These are phyloP conservation scores for Amylostereum chailletii DNA, from an alignment of 1,284 basidiomycete genomes.

Conservation along the genomic window DNA sequence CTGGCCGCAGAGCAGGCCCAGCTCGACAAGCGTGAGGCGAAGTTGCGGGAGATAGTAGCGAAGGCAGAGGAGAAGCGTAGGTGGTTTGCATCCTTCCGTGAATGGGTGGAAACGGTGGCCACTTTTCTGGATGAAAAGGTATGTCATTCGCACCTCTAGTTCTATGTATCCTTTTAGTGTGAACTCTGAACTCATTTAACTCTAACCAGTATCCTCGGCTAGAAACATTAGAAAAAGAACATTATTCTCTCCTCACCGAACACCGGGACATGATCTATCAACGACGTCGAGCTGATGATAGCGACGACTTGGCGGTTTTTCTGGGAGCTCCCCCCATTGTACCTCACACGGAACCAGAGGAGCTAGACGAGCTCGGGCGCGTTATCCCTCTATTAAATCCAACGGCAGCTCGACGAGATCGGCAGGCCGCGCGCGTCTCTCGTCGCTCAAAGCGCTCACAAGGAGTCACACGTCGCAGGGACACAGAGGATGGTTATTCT, in stretches of 20 bases:
- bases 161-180: slow-evolving; percentile 2
- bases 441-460: slow-evolving; percentile 32
- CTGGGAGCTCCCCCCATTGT: slow-evolving; percentile 45
- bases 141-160: background rate
- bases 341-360: slow-evolving; percentile 27
- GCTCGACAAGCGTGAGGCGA: slow-evolving; percentile 68
- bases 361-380: slow-evolving; percentile 61
- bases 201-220: slow-evolving; percentile 66
- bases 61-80: slow-evolving; percentile 76
- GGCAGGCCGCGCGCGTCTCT: slow-evolving; percentile 43
- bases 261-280: slow-evolving; percentile 59
- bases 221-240: slow-evolving; percentile 80
- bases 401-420: slow-evolving; percentile 35
- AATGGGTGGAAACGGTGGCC: slow-evolving; percentile 84
- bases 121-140: slow-evolving; percentile 92
- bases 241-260: slow-evolving; percentile 69
- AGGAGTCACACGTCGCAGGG: slow-evolving; percentile 16
- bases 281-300: slow-evolving; percentile 66
- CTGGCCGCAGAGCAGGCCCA: slow-evolving; percentile 63
- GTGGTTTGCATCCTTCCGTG: slow-evolving; percentile 81
- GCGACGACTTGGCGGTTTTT: slow-evolving; percentile 75
- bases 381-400: slow-evolving; percentile 39
- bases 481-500: slow-evolving; percentile 76
- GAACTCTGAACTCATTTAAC: slow-evolving; percentile 5
- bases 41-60: slow-evolving; percentile 74